phyloP scores from a whole-genome alignment of 140 eudicot genomes.

The Senecio squalidus region DNA sequence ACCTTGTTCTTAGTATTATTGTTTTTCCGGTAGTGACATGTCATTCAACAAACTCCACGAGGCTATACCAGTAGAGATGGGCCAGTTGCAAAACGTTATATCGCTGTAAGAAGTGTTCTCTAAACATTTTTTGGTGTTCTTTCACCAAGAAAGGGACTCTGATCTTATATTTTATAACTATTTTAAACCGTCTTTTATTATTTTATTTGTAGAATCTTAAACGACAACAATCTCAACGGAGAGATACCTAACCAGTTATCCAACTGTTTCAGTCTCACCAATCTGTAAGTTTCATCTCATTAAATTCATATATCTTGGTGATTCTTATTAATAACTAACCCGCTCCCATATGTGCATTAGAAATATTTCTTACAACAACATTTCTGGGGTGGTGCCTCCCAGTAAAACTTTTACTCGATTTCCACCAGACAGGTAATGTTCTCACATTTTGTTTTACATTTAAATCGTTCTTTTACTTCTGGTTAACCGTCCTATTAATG shows the following conservation, averaged over 20 bases:
- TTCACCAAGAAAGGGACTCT: neutral
- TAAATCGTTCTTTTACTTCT: neutral
- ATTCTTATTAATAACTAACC: neutral
- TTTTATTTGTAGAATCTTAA: conserved; percentile 54
- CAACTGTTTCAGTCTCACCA: conserved; percentile 66
- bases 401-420: conserved; percentile 66
- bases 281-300: conserved; percentile 41
- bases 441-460: neutral
- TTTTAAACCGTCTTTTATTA: neutral
- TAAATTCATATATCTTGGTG: neutral
- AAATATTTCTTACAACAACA: conserved; percentile 76
- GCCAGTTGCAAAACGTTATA: conserved; percentile 67
- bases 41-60: conserved; percentile 60
- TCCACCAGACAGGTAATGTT: conserved; percentile 59
- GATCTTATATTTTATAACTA: neutral
- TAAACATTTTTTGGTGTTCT: neutral
- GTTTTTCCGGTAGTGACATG: conserved; percentile 48
- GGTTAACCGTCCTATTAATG: neutral
- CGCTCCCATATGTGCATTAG: conserved; percentile 27
- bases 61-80: conserved; percentile 64
- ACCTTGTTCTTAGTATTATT: neutral
- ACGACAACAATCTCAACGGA: conserved; percentile 56
- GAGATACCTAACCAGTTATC: conserved; percentile 65
- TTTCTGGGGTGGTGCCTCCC: conserved; percentile 64
- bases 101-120: conserved; percentile 48